A percentile compares a stretch with the other conserved stretches of the same genome.
Evolutionary conservation across 2,329 filamentous ascomycete species (phyloP).

Genomic region (Fusarium sp.): DNA sequence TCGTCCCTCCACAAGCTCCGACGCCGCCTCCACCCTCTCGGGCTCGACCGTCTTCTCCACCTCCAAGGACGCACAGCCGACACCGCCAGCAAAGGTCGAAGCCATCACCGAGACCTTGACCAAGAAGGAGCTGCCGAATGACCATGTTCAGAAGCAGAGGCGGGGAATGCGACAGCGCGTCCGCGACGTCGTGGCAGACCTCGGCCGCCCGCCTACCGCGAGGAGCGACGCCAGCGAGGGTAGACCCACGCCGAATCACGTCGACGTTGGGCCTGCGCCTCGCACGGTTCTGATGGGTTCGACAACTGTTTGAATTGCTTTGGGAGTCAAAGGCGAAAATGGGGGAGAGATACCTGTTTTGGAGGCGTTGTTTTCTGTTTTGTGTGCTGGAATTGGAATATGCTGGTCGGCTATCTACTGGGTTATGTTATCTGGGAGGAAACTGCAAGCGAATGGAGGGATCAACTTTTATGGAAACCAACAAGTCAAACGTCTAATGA

Average conservation of each 20-base stretch:
- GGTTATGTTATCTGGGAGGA: neutral
- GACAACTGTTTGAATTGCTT: slow-evolving; percentile 20
- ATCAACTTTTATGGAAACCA: neutral
- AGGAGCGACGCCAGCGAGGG: slow-evolving; percentile 49
- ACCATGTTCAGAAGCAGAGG: slow-evolving; percentile 24
- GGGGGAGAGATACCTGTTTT: neutral
- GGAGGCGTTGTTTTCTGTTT: neutral
- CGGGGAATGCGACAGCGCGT: slow-evolving; percentile 48
- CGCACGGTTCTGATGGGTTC: slow-evolving; percentile 40
- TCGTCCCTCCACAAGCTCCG: slow-evolving; percentile 42
- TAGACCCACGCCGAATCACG: slow-evolving; percentile 43
- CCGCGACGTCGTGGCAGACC: slow-evolving; percentile 49
- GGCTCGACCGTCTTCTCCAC: slow-evolving; percentile 46
- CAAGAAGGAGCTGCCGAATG: neutral
- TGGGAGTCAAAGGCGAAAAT: neutral
- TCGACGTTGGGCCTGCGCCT: slow-evolving; percentile 44
- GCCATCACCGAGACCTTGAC: neutral
- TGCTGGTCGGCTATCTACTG: neutral
- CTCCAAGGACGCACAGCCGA: slow-evolving; percentile 40
- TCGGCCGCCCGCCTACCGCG: slow-evolving; percentile 48
- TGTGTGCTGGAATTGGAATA: neutral
- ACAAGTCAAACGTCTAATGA: neutral
- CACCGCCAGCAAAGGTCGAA: slow-evolving; percentile 20
- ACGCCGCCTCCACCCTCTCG: slow-evolving; percentile 48
- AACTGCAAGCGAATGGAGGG: neutral